Conservation (phyloP, 192 early-diverging fungal genomes). For the Podila clonocystis region DNA sequence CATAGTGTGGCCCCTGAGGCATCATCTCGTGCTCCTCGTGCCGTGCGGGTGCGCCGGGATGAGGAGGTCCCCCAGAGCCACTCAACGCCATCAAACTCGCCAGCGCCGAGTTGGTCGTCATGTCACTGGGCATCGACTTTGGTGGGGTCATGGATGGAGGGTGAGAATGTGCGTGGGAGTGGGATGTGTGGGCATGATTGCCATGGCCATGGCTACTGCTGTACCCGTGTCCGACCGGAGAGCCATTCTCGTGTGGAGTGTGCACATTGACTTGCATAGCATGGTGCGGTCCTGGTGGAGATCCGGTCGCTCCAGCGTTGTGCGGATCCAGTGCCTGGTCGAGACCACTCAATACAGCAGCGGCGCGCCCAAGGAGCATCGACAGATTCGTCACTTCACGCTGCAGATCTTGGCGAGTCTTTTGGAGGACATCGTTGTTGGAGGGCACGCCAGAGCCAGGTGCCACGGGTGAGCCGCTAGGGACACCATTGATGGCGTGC, state of each 20-base stretch:
- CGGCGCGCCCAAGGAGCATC: slow-evolving; percentile 59
- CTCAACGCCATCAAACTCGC: slow-evolving; percentile 34
- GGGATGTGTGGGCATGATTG: not conserved
- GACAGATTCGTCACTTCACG: slow-evolving; percentile 63
- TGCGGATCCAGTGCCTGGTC: slow-evolving; percentile 60
- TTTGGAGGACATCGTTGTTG: slow-evolving; percentile 58
- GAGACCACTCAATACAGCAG: slow-evolving; percentile 62
- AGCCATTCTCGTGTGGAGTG: slow-evolving; percentile 17
- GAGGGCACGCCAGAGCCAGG: slow-evolving; percentile 2
- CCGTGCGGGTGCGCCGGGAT: slow-evolving; percentile 1
- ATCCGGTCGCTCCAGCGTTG: slow-evolving; percentile 17
- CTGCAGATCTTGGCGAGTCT: slow-evolving; percentile 65
- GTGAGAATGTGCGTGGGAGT: slow-evolving; percentile 11
- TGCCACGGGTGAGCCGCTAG: not conserved
- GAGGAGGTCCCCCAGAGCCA: slow-evolving; percentile 11
- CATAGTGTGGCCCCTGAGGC: slow-evolving; percentile 3
- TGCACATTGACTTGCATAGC: slow-evolving; percentile 3
- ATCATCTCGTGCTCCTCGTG: slow-evolving; percentile 42
- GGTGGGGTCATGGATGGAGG: slow-evolving; percentile 3
- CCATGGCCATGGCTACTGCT: slow-evolving; percentile 9
- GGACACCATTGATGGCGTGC: slow-evolving; percentile 29
- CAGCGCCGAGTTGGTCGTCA: slow-evolving; percentile 33
- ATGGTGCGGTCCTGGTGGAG: slow-evolving; percentile 25
- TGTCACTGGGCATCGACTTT: slow-evolving; percentile 13
- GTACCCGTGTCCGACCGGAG: slow-evolving; percentile 33